Conservation (phyloP, 768 basidiomycete species). For the Pulveroboletus ravenelii region DNA sequence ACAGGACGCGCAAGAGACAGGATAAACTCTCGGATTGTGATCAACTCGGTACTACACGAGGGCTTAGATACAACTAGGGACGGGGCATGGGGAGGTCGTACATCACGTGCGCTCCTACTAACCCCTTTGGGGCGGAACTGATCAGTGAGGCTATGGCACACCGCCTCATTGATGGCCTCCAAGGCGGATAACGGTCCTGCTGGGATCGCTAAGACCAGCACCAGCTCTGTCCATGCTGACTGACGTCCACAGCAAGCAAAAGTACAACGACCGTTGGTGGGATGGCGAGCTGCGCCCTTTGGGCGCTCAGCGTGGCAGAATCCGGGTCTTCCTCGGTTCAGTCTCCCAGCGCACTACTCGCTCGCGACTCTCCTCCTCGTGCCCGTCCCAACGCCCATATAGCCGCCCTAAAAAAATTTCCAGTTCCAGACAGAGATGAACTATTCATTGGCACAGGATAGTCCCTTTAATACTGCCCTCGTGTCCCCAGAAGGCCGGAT, state of each 20-base stretch:
- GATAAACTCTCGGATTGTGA: too few relatives aligned
- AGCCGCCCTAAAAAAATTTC: too few relatives aligned
- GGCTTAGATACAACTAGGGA: too few relatives aligned
- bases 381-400: conserved; percentile 11
- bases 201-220: conserved; percentile 1
- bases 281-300: conserved; percentile 5
- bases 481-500: conserved; percentile 27
- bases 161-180: conserved; percentile 22
- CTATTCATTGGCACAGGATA: conserved; percentile 30
- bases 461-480: conserved; percentile 30
- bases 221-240: neutral
- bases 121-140: conserved; percentile 10
- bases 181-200: conserved; percentile 17
- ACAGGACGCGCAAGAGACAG: too few relatives aligned
- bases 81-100: too few relatives aligned
- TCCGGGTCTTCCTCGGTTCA: conserved; percentile 28
- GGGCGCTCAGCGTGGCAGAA: conserved; percentile 33
- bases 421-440: conserved; percentile 20
- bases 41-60: too few relatives aligned
- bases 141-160: conserved; percentile 24
- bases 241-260: conserved; percentile 1
- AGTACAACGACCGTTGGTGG: neutral
- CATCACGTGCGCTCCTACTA: too few relatives aligned
- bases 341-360: conserved; percentile 15
- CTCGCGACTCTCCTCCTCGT: conserved; percentile 7